Percentiles rank a stretch among this genome's conserved stretches.
Conservation (phyloP, 495 filamentous ascomycete species). For the Talaromyces adpressus region DNA sequence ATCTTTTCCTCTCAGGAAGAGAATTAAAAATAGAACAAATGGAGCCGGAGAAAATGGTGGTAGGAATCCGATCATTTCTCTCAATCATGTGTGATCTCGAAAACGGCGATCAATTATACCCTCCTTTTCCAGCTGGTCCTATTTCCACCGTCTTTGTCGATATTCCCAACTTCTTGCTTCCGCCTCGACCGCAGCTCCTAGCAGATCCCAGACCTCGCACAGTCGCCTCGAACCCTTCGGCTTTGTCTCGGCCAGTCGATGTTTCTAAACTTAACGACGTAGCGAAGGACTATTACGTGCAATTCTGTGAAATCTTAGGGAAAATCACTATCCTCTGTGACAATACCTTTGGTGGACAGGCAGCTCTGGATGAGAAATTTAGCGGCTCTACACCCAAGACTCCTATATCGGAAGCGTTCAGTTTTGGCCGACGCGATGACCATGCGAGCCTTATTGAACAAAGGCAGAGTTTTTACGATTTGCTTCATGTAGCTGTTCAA, state of each 20-base stretch:
- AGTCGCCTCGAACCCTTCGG: conserved; percentile 24
- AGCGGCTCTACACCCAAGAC: conserved; percentile 80
- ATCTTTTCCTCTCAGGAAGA: conserved; percentile 66
- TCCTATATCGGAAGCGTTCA: conserved; percentile 89
- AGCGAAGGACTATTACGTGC: conserved; percentile 73
- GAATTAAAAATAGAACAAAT: conserved; percentile 87
- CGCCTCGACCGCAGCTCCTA: conserved; percentile 33
- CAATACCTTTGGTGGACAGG: conserved; percentile 93
- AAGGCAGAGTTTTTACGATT: conserved; percentile 90
- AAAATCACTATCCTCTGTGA: conserved; percentile 95
- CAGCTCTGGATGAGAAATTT: conserved; percentile 91
- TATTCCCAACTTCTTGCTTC: conserved; percentile 23
- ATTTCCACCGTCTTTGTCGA: conserved; percentile 39
- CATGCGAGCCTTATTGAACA: conserved; percentile 67
- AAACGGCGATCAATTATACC: conserved; percentile 67
- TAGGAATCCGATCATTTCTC: conserved; percentile 90
- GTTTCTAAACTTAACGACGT: conserved; percentile 64
- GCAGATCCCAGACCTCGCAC: conserved; percentile 27
- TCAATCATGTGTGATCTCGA: conserved; percentile 93
- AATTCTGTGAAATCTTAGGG: conserved; percentile 90
- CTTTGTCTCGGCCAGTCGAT: conserved; percentile 61
- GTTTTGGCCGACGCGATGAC: conserved; percentile 77
- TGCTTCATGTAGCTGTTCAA: conserved; percentile 92
- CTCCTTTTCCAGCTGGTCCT: conserved; percentile 65
- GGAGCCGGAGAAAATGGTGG: conserved; percentile 91